A percentile compares a stretch with the other conserved stretches of the same genome.
Conservation (phyloP, 768 basidiomycete genomes). For the Amanita rimosa region DNA sequence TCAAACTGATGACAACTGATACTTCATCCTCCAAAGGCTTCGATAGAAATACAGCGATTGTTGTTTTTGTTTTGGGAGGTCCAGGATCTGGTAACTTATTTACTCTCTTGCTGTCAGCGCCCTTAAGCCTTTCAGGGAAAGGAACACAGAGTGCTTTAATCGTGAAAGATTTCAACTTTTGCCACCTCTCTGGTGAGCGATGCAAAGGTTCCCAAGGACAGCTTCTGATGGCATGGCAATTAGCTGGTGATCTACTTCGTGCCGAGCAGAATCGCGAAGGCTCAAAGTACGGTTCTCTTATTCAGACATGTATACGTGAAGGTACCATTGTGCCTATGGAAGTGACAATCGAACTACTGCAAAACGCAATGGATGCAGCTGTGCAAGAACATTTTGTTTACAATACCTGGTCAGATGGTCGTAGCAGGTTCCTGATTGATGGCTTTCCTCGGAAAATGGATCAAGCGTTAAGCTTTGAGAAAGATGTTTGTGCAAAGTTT, state of each 20-base stretch:
- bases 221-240: background rate
- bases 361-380: constrained; percentile 77
- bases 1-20: background rate
- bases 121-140: constrained; percentile 50
- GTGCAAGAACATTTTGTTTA: constrained; percentile 31
- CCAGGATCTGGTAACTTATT: constrained; percentile 76
- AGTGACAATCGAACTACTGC: constrained; percentile 89
- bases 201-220: background rate
- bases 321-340: constrained; percentile 95
- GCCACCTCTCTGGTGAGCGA: constrained; percentile 79
- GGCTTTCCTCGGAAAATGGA: constrained; percentile 99
- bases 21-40: constrained; percentile 25
- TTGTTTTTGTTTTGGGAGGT: constrained; percentile 93
- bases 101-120: background rate
- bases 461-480: constrained; percentile 87
- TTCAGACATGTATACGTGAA: constrained; percentile 80
- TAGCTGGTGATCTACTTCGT: constrained; percentile 95
- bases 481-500: constrained; percentile 36
- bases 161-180: constrained; percentile 78
- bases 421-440: constrained; percentile 87
- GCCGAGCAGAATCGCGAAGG: constrained; percentile 86
- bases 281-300: constrained; percentile 74
- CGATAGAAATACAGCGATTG: constrained; percentile 62
- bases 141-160: constrained; percentile 89
- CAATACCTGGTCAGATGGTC: constrained; percentile 57